Evolutionary conservation across 2,329 filamentous ascomycete species (phyloP), one percentile per base, ranked within the genome.

Genomic region (Eurotiales sp.): DNA sequence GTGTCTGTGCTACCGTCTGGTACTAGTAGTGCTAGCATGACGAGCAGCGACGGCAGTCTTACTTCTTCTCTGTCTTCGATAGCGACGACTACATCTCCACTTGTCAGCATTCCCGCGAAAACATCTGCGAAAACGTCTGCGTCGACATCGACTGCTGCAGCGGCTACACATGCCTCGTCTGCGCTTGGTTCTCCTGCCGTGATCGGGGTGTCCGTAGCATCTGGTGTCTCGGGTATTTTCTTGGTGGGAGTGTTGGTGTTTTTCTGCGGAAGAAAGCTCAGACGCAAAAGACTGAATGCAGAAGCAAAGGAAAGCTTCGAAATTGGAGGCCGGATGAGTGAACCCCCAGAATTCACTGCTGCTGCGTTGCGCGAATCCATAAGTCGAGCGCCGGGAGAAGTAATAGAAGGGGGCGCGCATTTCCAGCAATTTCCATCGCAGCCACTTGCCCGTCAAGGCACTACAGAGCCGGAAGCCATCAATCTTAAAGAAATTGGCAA

Each of bases 251-350:
- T 69, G 10, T 57, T 63, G 5, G 56, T 71, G 8, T 63, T 68
- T 29, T 63, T 65, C 48, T 64, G 61, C 37, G 61, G 63, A 42
- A 61, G 63, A 27, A 63, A 56, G 52, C 59, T 63, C 46, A 63
- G 59, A 49, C 60, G 60, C 14, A 62, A 55, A 19, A 55, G 59
- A 6, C 52, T 56, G n/a, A 29, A 56, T 29, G 51, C 54, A 29
- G 55, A 66, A 21, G 39, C 45, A n/a, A 58, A 54, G 5, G 56
- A 68, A 36, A 59, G 53, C 36, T 72, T 71, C 42, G 70, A 72
- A 46, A 71, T 71, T 53, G 70, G 69, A 22, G 70, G 68, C 2
- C 50, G 58, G 10, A 71, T 71, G 68, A 58, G 64, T 25, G 67
- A 71, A 46, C 67, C 67, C 23, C 61, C 61, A 3, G 61, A 64